These are phyloP conservation scores for Prunus campanulata DNA, from an alignment of 306 rosid species.

Conservation along the genomic window DNA sequence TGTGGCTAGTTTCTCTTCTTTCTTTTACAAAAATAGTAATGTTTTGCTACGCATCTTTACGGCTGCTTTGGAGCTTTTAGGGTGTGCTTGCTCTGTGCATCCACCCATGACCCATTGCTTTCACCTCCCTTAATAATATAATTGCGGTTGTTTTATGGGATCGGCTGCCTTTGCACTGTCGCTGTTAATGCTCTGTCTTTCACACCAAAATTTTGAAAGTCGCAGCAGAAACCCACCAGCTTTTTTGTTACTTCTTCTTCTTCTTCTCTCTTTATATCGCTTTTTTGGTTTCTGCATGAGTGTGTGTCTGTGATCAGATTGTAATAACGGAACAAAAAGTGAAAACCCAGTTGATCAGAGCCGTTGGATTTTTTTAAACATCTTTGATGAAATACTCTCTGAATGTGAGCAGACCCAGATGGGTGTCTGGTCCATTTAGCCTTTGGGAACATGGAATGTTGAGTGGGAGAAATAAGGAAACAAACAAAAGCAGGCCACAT, in stretches of 20 bases:
- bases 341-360: constrained; percentile 15
- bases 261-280: neutral
- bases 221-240: constrained; percentile 9
- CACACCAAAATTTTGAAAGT: neutral
- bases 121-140: constrained; percentile 11
- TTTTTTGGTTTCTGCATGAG: constrained; percentile 7
- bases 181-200: constrained; percentile 38
- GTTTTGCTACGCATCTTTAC: constrained; percentile 12
- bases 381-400: neutral
- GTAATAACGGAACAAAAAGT: constrained; percentile 12
- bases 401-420: constrained; percentile 2
- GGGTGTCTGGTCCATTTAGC: constrained; percentile 22
- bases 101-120: constrained; percentile 22
- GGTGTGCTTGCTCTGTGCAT: neutral
- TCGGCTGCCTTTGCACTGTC: constrained; percentile 55
- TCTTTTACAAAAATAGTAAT: constrained; percentile 5
- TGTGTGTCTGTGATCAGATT: neutral
- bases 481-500: neutral
- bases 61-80: constrained; percentile 29
- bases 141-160: constrained; percentile 48
- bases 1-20: neutral
- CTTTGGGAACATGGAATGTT: constrained; percentile 31
- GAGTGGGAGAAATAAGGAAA: constrained; percentile 3
- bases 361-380: neutral
- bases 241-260: neutral